Evolutionary conservation across 1,284 basidiomycete species (phyloP).

Genomic region (Rhodotorula sp.): DNA sequence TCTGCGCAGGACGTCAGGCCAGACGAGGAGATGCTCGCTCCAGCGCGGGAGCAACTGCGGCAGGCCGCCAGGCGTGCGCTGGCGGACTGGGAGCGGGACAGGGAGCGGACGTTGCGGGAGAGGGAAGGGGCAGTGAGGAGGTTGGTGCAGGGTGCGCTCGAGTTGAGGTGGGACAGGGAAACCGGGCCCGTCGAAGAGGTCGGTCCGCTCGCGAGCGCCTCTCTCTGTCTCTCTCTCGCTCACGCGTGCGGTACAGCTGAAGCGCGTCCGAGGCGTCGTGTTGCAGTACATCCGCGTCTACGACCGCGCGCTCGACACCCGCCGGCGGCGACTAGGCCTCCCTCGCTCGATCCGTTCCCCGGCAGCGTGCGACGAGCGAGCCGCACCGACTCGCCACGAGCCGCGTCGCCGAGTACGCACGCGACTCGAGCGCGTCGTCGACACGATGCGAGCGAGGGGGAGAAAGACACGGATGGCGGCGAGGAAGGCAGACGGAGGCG

Average conservation of each 20-base stretch:
- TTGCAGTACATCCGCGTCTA: slow-evolving; percentile 29
- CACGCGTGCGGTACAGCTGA: no score
- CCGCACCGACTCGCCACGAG: no score
- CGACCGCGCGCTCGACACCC: slow-evolving; percentile 3
- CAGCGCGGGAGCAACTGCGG: background rate
- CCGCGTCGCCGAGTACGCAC: no score
- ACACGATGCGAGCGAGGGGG: no score
- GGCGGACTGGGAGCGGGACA: background rate
- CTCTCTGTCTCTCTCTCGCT: background rate
- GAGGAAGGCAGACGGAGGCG: no score
- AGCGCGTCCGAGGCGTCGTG: no score
- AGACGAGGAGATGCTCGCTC: background rate
- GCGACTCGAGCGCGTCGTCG: no score
- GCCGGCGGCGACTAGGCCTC: background rate
- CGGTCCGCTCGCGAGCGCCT: background rate
- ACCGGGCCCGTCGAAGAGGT: slow-evolving; percentile 32
- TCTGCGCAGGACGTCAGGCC: slow-evolving; percentile 15
- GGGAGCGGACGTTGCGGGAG: background rate
- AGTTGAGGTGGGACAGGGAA: slow-evolving; percentile 24
- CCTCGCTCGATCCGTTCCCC: no score
- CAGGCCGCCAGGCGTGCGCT: background rate
- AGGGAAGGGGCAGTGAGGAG: slow-evolving; percentile 15
- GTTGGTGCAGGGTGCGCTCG: slow-evolving; percentile 19
- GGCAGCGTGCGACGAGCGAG: no score
- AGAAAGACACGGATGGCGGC: no score